Evolutionary conservation across 495 filamentous ascomycete genomes (phyloP), one percentile per base, ranked within the genome.

Genomic region (Hypoxylon fuscum): DNA sequence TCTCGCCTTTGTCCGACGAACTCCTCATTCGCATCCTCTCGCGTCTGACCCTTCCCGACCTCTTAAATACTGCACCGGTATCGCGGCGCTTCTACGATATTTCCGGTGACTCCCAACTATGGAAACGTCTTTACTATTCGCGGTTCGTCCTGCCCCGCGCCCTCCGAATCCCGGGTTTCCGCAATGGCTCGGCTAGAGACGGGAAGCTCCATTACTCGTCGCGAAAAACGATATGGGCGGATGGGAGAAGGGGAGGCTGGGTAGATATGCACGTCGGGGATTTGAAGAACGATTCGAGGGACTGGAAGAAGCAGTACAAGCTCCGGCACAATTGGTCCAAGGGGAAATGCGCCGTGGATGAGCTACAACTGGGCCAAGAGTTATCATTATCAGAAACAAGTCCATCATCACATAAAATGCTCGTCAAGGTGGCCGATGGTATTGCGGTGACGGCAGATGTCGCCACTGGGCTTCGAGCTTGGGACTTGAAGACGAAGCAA

Each of bases 241-340:
- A 91, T 54, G 91, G 77, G 12, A 66, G 72, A 46, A 62, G 66
- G 45, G 76, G 76, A 8, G 76, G 77, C 9, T 61, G 74, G 66
- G 76, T 72, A 87, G 72, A 56, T n/a, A 62, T 77, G 52, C 61
- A 79, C 77, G 22, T 45, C 15, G 37, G 42, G 4, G 35, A 93
- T 56, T 78, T 85, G 14, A 75, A 76, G 38, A 49, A 70, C 17
- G 59, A 72, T 18, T 53, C 77, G 76, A 66, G 75, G 44, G 59
- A 81, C 73, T 98, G 95, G 95, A 97, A 97, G 79, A 81, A 83
- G 48, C 90, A 95, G 64, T 98, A 93, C 74, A 92, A 89, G 66
- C 81, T 97, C 29, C 84, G 90, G 47, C 90, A 97, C 68, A 98
- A 98, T 72, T 98, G 95, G 95, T 85, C 88, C 14, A 86, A 83